Percentiles rank a stretch among this genome's conserved stretches.
phyloP scores from a whole-genome alignment of 441 rosid species.

The Dalechampia spathulata region DNA sequence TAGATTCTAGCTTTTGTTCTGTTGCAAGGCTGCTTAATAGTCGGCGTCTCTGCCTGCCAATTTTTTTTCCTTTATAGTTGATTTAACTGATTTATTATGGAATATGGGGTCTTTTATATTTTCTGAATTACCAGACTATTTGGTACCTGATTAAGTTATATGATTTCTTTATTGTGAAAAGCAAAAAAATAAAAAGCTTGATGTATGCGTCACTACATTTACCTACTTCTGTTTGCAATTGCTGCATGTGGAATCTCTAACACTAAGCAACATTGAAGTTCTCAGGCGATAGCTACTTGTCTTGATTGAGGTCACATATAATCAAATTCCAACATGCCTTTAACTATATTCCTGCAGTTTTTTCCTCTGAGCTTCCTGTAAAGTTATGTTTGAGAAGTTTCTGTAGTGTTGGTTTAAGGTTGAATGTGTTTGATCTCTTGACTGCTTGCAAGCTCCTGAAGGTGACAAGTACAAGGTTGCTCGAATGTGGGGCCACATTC shows the following conservation, averaged over 20 bases:
- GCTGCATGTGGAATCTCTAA: background rate
- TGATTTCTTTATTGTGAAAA: background rate
- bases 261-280: too few species aligned
- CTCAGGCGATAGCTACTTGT: too few species aligned
- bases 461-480: conserved; percentile 98
- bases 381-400: background rate
- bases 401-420: background rate
- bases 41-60: background rate
- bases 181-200: too few species aligned
- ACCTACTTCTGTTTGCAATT: background rate
- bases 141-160: too few species aligned
- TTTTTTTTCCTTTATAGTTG: too few species aligned
- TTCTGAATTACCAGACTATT: too few species aligned
- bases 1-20: background rate
- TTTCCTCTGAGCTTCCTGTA: background rate
- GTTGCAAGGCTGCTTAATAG: background rate
- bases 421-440: conserved; percentile 37
- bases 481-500: conserved; percentile 82
- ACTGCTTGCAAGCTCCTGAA: conserved; percentile 68
- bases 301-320: too few species aligned
- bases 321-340: too few species aligned
- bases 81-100: too few species aligned
- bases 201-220: background rate
- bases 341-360: background rate
- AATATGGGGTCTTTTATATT: too few species aligned